Evolutionary conservation across 768 basidiomycete species (phyloP).

Genomic region (Kwoniella newhampshirensis): DNA sequence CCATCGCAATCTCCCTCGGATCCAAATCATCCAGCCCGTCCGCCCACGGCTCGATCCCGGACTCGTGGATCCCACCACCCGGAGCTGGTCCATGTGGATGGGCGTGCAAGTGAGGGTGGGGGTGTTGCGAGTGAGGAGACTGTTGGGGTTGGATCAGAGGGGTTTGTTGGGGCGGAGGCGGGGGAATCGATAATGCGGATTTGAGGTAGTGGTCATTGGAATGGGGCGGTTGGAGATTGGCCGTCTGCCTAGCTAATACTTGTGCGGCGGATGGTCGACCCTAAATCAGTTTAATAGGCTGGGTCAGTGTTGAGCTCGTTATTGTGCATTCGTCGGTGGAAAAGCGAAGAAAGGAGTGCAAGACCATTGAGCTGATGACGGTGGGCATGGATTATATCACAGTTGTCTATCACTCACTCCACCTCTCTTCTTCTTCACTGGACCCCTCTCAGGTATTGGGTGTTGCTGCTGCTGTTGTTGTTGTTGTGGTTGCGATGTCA

Average conservation of each 20-base stretch:
- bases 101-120: too few relatives aligned
- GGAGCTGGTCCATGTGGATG: too few relatives aligned
- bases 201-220: conserved; percentile 27
- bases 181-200: conserved; percentile 15
- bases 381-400: not conserved
- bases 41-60: conserved; percentile 45
- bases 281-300: not conserved
- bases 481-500: not conserved
- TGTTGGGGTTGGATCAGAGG: not conserved
- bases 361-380: not conserved
- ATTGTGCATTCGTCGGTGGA: too few relatives aligned
- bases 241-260: conserved; percentile 17
- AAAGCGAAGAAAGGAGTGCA: conserved; percentile 17
- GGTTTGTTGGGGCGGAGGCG: not conserved
- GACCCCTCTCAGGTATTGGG: not conserved
- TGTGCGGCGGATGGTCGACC: conserved; percentile 8
- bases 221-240: conserved; percentile 17
- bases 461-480: conserved; percentile 6
- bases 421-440: conserved; percentile 23
- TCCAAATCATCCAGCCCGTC: conserved; percentile 46
- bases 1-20: conserved; percentile 44
- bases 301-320: not conserved
- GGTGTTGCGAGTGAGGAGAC: not conserved
- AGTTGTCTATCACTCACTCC: conserved; percentile 17
- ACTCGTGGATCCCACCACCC: too few relatives aligned